Evolutionary conservation across 2,329 filamentous ascomycete genomes (phyloP), one percentile per base, ranked within the genome.

Genomic region (Chalaropsis thielavioides): DNA sequence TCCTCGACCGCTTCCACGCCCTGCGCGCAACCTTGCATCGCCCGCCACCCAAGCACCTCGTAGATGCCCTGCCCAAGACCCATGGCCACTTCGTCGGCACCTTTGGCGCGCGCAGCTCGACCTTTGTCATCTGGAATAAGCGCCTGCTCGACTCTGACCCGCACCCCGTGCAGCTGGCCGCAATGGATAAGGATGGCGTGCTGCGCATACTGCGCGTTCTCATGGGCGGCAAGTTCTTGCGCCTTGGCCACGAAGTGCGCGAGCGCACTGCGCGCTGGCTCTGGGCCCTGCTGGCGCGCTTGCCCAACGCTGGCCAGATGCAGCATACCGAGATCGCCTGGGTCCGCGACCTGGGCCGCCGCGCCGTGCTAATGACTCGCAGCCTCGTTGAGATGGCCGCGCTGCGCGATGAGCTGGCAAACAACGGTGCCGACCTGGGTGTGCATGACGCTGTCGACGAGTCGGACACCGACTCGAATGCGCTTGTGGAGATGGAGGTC

Each of bases 201-300:
- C 75, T 92, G 61, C 80, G 82, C 43, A 78, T 92, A 40, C 72
- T 96, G 46, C 80, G 82, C 31, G 78, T 92, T 63, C 75, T 89
- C n/a, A 77, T 87, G 35, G 79, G 80, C 19, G 83, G 83, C 63
- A 83, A 83, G 67, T 83, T 88, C 62, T 80, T 87, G 63, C 81
- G 80, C 58, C 81, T 80, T 61, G 82, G 81, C n/a, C 75, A 78
- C 24, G 79, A 80, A 38, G 77, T 90, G 38, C 78, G 83, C 31
- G 81, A 83, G 70, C 81, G 85, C 60, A 84, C 89, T 3, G 91
- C 90, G 67, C 81, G 84, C 17, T 97, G 92, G 92, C 78, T 89
- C 3, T 96, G 91, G 92, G 85, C 87, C 0, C 74, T 96, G 66
- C 77, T 96, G 56, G 90, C 88, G 2, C 82, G 85, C 66, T 80